Base-by-base conservation (phyloP, 2,329 filamentous ascomycete species). In the Clarireedia monteithiana region DNA sequence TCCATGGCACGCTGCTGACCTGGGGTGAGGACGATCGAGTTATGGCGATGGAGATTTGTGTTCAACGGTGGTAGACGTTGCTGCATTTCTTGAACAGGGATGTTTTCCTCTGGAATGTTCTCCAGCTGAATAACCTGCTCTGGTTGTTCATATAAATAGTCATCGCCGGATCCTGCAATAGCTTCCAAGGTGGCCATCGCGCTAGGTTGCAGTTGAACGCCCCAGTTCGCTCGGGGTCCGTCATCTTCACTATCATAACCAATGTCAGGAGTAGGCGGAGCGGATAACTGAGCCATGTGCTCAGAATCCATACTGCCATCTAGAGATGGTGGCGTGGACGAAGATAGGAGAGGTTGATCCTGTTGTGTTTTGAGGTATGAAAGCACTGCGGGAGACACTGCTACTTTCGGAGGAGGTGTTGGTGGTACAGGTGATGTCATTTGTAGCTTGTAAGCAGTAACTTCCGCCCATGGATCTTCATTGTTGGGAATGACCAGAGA, bases 291-390 rank as follows among this genome's bases (percentile, higher is more conserved):
- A 1, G 90, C 89, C 70, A 95, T 80, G 69, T 95, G 91, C 67
- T 96, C 91, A 2, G 91, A 95, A 7, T 84, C 87, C 65, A 94
- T 74, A 71, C 90, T 96, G 23, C 91, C 91, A 72, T 96, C 91
- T 3, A 70, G 59, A 4, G 92, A 96, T 3, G 92, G 92, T 4
- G 91, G 86, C 5, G 89, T 86, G 55, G 89, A 91, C 30, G 84
- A 80, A 38, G 83, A 85, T 1, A 90, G 90, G 3, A 92, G 78
- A 39, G 83, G 84, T 1, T 90, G 89, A 3, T 92, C 78, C 48
- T 83, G 79, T 23, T 84, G 78, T 58, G 83, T 81, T 62, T 83
- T 80, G 50, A 96, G 83, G 66, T 88, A 85, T 10, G 83, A 84
- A 63, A 92, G 77, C 56, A 86, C 82, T 17, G 83, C 83, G 4